phyloP scores from a whole-genome alignment of 805 yeast species.

The Naumovozyma castellii region DNA sequence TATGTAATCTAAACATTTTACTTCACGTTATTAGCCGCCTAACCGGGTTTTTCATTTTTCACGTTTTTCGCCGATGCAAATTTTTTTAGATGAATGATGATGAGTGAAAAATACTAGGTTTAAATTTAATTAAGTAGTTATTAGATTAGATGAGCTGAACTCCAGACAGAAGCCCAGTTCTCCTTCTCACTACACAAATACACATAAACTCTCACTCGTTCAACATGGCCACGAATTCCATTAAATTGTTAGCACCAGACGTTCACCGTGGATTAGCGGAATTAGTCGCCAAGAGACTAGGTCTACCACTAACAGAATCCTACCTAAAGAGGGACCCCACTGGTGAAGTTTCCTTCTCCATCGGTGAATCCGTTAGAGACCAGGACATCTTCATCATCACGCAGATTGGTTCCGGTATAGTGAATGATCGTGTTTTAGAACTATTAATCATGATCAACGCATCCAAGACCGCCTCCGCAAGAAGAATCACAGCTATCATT shows the following conservation, averaged over 20 bases:
- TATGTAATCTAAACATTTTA: too few relatives aligned
- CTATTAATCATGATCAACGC: constrained; percentile 71
- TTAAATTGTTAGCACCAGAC: constrained; percentile 59
- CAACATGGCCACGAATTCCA: constrained; percentile 63
- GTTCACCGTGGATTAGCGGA: constrained; percentile 61
- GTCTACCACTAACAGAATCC: constrained; percentile 51
- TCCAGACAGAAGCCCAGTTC: not conserved
- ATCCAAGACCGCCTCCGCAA: constrained; percentile 73
- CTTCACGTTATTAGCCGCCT: too few relatives aligned
- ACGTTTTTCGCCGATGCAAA: too few relatives aligned
- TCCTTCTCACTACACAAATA: not conserved
- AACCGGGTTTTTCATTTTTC: too few relatives aligned
- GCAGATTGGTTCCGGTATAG: constrained; percentile 71
- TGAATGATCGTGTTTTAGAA: constrained; percentile 68
- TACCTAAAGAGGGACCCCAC: constrained; percentile 57
- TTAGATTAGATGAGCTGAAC: too few relatives aligned
- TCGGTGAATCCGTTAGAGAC: constrained; percentile 77
- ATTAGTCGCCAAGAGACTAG: constrained; percentile 54
- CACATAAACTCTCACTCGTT: too few relatives aligned
- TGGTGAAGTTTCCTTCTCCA: constrained; percentile 66
- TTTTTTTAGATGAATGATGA: too few relatives aligned
- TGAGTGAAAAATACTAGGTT: too few relatives aligned
- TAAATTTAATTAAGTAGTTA: too few relatives aligned
- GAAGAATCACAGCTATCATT: constrained; percentile 72
- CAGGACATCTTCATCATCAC: constrained; percentile 74